Percentiles rank a stretch among this genome's conserved stretches.
Evolutionary conservation across 345 rosid species (phyloP).

Genomic region (Microcos paniculata): DNA sequence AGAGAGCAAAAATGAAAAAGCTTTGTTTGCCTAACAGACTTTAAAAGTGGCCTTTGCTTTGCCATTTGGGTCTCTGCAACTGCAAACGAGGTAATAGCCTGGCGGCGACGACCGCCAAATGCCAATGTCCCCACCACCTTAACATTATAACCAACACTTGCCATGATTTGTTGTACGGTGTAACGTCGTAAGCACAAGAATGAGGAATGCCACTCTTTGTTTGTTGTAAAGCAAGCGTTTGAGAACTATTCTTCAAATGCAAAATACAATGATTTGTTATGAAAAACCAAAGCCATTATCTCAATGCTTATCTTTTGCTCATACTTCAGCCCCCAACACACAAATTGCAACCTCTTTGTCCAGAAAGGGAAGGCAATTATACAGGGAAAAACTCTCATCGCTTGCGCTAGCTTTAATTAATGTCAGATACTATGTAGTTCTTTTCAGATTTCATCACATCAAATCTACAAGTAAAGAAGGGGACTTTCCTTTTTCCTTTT

Average conservation of each 20-base stretch:
- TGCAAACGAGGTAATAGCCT: too few relatives aligned
- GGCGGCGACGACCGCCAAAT: too few relatives aligned
- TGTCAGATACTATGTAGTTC: background rate
- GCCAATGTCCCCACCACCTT: too few relatives aligned
- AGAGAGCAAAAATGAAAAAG: too few relatives aligned
- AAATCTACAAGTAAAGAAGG: slow-evolving; percentile 3
- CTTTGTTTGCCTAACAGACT: too few relatives aligned
- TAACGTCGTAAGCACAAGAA: background rate
- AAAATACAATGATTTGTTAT: background rate
- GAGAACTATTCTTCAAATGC: too few relatives aligned
- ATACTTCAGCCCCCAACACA: too few relatives aligned
- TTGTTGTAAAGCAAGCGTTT: background rate
- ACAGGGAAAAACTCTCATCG: background rate
- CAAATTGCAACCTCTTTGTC: background rate
- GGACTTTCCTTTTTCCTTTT: background rate
- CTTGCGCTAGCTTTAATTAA: background rate
- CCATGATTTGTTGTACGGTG: background rate
- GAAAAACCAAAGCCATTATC: too few relatives aligned
- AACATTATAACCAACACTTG: too few relatives aligned
- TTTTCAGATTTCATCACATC: background rate
- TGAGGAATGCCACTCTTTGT: background rate
- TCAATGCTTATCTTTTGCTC: too few relatives aligned
- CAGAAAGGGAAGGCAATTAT: background rate
- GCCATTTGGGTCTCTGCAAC: too few relatives aligned
- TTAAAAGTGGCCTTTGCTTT: too few relatives aligned